phyloP scores from a whole-genome alignment of 2,329 filamentous ascomycete genomes.

The Diaporthe helianthi region DNA sequence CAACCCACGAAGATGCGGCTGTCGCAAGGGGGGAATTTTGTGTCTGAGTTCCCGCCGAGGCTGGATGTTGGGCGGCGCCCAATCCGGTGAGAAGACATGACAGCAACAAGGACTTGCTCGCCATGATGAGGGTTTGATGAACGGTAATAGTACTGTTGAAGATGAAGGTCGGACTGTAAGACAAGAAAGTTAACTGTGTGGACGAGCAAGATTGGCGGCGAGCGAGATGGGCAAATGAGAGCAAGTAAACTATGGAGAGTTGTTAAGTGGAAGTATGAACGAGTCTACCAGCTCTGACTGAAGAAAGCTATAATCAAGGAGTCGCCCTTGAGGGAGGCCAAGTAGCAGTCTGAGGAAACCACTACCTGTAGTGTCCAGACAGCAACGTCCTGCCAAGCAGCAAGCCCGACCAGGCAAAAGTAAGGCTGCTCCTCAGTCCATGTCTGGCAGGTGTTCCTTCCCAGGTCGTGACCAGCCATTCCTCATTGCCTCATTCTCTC shows the following conservation, averaged over 20 bases:
- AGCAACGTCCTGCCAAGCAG: not conserved
- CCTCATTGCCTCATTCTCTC: not conserved
- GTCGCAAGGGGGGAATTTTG: not conserved
- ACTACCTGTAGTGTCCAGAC: not conserved
- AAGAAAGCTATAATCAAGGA: not conserved
- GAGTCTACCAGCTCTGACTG: not conserved
- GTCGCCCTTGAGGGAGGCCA: not conserved
- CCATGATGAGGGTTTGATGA: constrained; percentile 6
- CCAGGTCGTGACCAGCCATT: not conserved
- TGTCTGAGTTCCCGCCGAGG: not conserved
- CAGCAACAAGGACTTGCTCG: not conserved
- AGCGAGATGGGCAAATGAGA: not conserved
- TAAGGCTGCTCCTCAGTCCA: not conserved
- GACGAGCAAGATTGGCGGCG: not conserved
- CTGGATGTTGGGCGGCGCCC: not conserved
- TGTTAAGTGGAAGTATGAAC: not conserved
- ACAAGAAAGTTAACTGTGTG: not conserved
- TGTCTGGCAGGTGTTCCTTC: not conserved
- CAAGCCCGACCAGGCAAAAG: not conserved
- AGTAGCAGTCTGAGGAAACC: not conserved
- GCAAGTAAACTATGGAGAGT: not conserved
- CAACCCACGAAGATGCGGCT: too few species aligned
- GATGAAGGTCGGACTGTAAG: not conserved
- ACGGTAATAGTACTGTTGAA: not conserved
- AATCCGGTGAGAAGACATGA: constrained; percentile 1